Evolutionary conservation across 2,329 filamentous ascomycete genomes (phyloP).

Genomic region (Aspergillus brunneoviolaceus): DNA sequence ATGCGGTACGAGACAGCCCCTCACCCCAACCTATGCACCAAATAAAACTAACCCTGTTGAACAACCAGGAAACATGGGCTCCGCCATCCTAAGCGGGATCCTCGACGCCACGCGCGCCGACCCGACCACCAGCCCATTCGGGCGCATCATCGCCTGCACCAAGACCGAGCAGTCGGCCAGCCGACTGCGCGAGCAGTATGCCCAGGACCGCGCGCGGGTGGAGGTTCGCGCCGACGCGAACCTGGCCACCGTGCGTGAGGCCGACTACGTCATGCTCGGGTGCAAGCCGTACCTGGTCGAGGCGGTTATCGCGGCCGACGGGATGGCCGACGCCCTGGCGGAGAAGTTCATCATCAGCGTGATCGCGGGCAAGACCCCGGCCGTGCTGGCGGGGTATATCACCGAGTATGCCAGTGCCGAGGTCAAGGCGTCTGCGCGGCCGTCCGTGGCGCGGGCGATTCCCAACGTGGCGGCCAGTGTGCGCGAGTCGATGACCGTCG

Average conservation of each 20-base stretch:
- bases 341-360: slow-evolving; percentile 53
- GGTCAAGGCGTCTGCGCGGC: no score
- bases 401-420: slow-evolving; percentile 14
- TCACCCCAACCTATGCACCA: neutral
- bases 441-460: slow-evolving; percentile 41
- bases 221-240: slow-evolving; percentile 36
- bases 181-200: slow-evolving; percentile 30
- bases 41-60: neutral
- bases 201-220: slow-evolving; percentile 27
- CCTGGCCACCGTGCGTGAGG: slow-evolving; percentile 32
- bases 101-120: slow-evolving; percentile 25
- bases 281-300: slow-evolving; percentile 49
- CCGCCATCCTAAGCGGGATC: slow-evolving; percentile 36
- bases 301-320: slow-evolving; percentile 36
- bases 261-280: slow-evolving; percentile 47
- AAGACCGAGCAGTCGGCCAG: slow-evolving; percentile 38
- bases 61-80: slow-evolving; percentile 38
- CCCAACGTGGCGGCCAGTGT: slow-evolving; percentile 49
- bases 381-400: slow-evolving; percentile 32
- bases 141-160: slow-evolving; percentile 38
- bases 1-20: slow-evolving; percentile 12
- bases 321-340: slow-evolving; percentile 39
- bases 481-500: slow-evolving; percentile 50
- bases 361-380: slow-evolving; percentile 47
- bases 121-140: neutral